Base-by-base conservation (phyloP, 2,329 filamentous ascomycete genomes). In the Aspergillus texensis region DNA sequence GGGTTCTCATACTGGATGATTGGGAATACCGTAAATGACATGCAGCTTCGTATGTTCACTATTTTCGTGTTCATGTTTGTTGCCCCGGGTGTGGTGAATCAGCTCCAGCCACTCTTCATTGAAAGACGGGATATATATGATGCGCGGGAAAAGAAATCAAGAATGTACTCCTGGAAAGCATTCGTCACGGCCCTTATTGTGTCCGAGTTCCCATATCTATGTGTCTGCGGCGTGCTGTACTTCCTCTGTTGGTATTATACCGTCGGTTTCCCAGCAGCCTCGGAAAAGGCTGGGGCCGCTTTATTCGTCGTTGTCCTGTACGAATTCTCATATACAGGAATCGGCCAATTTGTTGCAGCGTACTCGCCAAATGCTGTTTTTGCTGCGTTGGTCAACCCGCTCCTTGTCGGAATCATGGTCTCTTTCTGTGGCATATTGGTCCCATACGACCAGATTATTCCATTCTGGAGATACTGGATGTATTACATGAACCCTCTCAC, bases 261-360 rank as follows among this genome's bases (percentile, higher is more conserved):
- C 0, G 85, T 87, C 0, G 91, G 91, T 0, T 79, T 72, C 59
- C 63, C 67, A 6, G 65, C 62, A 2, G 67, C 67, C n/a, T 68
- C 85, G 28, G 70, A 70, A 62, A 75, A 72, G 57, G 71, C 74
- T 14, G 75, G 75, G 6, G 69, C 68, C 69, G 84, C 88, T 9
- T 93, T 89, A 79, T 80, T 93, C 34, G 91, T 94, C 85, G 87
- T 86, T 10, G 76, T 93, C 65, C 82, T 93, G 1, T 92, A 92
- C 78, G 91, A 88, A 78, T 78, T 92, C 26, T 90, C 92, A 79
- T 86, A 88, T 75, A 85, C 84, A 30, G 87, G 82, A 70, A 93
- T 89, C 86, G 91, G 89, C 16, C 91, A 92, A 75, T 93, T 90
- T 86, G 90, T 94, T 68, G 89, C 88, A 64, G 90, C 91, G 0